Base-by-base conservation (phyloP, 2,329 filamentous ascomycete genomes). In the Lachnellula hyalina region DNA sequence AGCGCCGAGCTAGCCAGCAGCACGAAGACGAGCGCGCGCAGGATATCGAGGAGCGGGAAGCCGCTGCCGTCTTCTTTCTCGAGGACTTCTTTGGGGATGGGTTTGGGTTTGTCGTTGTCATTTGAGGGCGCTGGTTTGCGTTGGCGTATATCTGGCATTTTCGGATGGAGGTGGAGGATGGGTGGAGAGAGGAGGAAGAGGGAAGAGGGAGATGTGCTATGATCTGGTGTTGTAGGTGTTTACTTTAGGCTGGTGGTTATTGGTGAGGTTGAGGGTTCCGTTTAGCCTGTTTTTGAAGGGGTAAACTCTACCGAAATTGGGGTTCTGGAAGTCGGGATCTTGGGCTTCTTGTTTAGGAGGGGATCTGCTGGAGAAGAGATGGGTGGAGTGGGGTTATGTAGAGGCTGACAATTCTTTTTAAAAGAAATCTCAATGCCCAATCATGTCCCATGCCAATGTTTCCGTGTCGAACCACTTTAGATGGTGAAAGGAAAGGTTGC, bases 11-110 rank as follows among this genome's bases (percentile, higher is more conserved):
- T 61, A 1, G 59, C 58, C 5, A 70, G 49, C 0, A 65, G 5
- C 1, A 69, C 4, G 28, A 69, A 66, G 14, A 62, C 63, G n/a
- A 70, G 40, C 0, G 61, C 56, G 23, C 67, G 62, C 4, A 63
- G 46, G 6, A 65, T 51, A 38, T 69, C 67, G 8, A 68, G 49
- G 4, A 63, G n/a, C 2, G 61, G 59, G 53, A 68, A 58, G 8
- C 51, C 44, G 3, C 56, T 45, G 12, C 51, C 54, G 48, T 69
- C 66, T 56, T 68, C 67, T 50, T 57, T 61, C 49, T 62, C 56
- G n/a, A 56, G 57, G 7, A 62, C 56, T 3, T 52, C 52, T 40
- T 52, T n/a, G n/a, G n/a, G n/a, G n/a, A n/a, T n/a, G n/a, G n/a
- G n/a, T n/a, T n/a, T n/a, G n/a, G 41, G 36, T 19, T 40, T 51